phyloP scores from a whole-genome alignment of 345 rosid genomes.

The Lenwebbia sp. region DNA sequence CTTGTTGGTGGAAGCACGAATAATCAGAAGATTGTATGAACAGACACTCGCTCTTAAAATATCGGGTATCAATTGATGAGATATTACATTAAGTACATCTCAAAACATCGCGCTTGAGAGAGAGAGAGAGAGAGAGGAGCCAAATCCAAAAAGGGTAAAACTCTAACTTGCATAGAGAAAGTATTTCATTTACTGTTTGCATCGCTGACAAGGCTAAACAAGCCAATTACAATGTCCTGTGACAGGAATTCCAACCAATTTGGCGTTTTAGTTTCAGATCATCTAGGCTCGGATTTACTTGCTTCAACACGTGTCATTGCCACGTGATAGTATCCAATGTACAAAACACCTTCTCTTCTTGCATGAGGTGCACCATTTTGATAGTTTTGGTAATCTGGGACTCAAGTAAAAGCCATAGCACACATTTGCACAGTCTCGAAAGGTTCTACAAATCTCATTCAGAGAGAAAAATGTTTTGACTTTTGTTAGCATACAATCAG shows the following conservation, averaged over 20 bases:
- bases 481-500: not conserved
- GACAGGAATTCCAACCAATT: not conserved
- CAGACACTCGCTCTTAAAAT: not conserved
- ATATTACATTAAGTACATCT: not conserved
- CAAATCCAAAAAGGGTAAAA: not conserved
- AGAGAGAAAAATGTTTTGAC: not conserved
- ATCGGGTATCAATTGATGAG: not conserved
- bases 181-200: not conserved
- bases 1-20: not conserved
- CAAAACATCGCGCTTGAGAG: not conserved
- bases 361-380: not conserved
- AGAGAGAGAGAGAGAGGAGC: not conserved
- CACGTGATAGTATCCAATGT: not conserved
- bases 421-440: not conserved
- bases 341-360: not conserved
- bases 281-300: not conserved
- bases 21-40: not conserved
- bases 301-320: not conserved
- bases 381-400: not conserved
- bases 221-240: not conserved
- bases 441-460: not conserved
- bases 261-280: not conserved
- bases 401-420: not conserved
- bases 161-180: not conserved
- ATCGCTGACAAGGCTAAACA: not conserved